Evolutionary conservation across 441 rosid genomes (phyloP), one percentile per base, ranked within the genome.

Genomic region (Francoa sonchifolia): DNA sequence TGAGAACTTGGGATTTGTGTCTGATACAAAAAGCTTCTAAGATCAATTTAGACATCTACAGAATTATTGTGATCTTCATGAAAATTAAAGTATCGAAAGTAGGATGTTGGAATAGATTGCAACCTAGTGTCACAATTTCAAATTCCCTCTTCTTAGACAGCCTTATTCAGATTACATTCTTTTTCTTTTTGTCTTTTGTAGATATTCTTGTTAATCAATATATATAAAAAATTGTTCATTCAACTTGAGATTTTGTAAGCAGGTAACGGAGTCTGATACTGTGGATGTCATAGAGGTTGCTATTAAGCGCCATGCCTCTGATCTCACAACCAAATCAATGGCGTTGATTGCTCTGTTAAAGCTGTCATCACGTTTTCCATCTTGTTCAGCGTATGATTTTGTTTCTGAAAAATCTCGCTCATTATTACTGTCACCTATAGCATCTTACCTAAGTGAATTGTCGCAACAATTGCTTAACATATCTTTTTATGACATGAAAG

Each of bases 191-290:
- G 13, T 16, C 8, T 15, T 34, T 7, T 34, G 19, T 34, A 7
- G 3, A 14, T 16, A 34, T 36, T 35, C 18, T 18, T 23, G 13
- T 27, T n/a, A 16, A 33, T 16, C 17, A n/a, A 18, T 25, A 27
- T 34, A 16, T 10, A 13, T 25, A 46, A 22, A 0, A 8, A 42
- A 42, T 32, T 58, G 41, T 27, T 37, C 54, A 44, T 41, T 54
- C 58, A 45, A 50, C 22, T 45, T 65, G 42, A 21, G 27, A 50
- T 64, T 53, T 58, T 54, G 62, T 58, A 33, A 48, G 52, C 80
- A 92, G 99, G 92, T 81, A 33, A 79, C 87, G 10, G 99, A 84
- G 59, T 72, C 73, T 47, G 94, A 92, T 68, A 79, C 93, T 39
- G 85, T 84, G 65, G 94, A 84, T 71, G 78, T 73, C 43, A 50